Conservation (phyloP, 352 stramenopile species). For the Proteromonas lacertae region DNA sequence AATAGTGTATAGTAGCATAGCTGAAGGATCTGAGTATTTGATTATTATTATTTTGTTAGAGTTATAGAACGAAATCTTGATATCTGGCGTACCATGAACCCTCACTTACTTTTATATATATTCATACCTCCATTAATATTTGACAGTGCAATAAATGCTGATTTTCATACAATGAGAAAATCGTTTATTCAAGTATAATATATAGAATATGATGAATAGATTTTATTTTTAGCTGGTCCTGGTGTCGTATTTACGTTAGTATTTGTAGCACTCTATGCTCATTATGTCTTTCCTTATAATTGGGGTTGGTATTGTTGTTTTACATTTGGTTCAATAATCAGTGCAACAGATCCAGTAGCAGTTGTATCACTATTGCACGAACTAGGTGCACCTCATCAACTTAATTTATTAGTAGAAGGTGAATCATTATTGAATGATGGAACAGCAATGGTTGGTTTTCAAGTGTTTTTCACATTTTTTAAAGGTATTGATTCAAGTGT, state of each 20-base stretch:
- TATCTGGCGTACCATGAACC: conserved; percentile 8
- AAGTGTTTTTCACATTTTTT: conserved; percentile 10
- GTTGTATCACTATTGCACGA: conserved; percentile 18
- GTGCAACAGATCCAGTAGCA: no score
- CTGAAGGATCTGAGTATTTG: no score
- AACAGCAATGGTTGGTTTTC: conserved; percentile 19
- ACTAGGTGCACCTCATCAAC: conserved; percentile 8
- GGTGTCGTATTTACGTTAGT: conserved; percentile 14
- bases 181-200: background rate
- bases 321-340: conserved; percentile 18
- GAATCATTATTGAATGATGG: conserved; percentile 24
- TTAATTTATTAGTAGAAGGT: conserved; percentile 16
- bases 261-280: conserved; percentile 11
- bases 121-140: conserved; percentile 28
- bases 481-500: background rate
- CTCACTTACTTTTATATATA: conserved; percentile 17
- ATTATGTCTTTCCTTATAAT: conserved; percentile 16
- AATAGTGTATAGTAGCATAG: no score
- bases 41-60: no score
- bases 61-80: no score
- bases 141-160: conserved; percentile 9
- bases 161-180: background rate
- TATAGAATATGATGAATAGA: conserved; percentile 1
- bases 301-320: conserved; percentile 12
- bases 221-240: conserved; percentile 10